Conservation (phyloP, 768 basidiomycete genomes). For the Amanita thiersii region DNA sequence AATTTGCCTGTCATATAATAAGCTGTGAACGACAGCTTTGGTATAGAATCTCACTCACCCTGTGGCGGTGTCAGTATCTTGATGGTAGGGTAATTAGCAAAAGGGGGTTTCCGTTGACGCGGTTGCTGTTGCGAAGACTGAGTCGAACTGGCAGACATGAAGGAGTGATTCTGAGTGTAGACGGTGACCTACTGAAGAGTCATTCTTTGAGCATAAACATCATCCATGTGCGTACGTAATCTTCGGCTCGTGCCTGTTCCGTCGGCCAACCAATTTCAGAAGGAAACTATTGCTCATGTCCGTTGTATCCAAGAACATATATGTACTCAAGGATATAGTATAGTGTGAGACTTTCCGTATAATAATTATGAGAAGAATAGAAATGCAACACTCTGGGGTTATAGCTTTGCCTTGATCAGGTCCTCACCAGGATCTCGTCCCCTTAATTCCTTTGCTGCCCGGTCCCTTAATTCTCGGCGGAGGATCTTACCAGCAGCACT, state of each 20-base stretch:
- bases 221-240: slow-evolving; percentile 2
- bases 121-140: slow-evolving; percentile 21
- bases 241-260: background rate
- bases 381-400: slow-evolving; percentile 4
- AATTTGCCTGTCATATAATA: slow-evolving; percentile 33
- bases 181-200: slow-evolving; percentile 6
- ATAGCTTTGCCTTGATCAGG: slow-evolving; percentile 26
- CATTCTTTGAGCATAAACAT: background rate
- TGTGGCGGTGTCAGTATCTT: slow-evolving; percentile 47
- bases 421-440: slow-evolving; percentile 28
- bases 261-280: too few relatives aligned
- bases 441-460: slow-evolving; percentile 49
- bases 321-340: too few relatives aligned
- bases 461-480: slow-evolving; percentile 64
- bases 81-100: slow-evolving; percentile 42
- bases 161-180: slow-evolving; percentile 18
- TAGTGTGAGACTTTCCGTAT: too few relatives aligned
- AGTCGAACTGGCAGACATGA: slow-evolving; percentile 20
- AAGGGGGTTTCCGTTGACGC: slow-evolving; percentile 27
- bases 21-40: slow-evolving; percentile 1
- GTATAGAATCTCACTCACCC: slow-evolving; percentile 22
- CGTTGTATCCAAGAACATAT: too few relatives aligned
- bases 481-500: slow-evolving; percentile 88
- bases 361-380: background rate
- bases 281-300: background rate